Evolutionary conservation across 768 basidiomycete genomes (phyloP), one percentile per base, ranked within the genome.

Genomic region (Serendipita indica): DNA sequence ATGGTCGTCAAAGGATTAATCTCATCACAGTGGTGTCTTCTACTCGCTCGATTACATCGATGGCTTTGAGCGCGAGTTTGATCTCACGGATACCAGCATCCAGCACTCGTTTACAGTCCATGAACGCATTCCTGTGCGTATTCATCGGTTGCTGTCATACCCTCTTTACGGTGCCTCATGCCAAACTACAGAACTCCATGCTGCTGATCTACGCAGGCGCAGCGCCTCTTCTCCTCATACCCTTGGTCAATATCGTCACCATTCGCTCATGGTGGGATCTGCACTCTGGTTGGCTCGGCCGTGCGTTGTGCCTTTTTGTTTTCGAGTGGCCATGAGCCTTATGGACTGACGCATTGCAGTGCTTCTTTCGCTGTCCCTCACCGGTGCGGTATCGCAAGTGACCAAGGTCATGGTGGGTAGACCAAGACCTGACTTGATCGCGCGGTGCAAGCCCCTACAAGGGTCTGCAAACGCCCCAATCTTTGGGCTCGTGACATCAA

Each of bases 221-320:
- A 2, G 74, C 86, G 2, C 93, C 93, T 0, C 68, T 89, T 18
- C 65, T 81, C 43, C 71, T 90, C 41, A 80, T 89, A 65, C 75
- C 83, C 18, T 63, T 81, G n/a, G 76, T 93, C 64, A 87, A 88
- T 63, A 60, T 81, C 22, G 45, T 86, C 12, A 84, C 89, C 18
- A 73, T 89, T 28, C 78, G 84, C n/a, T 85, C 82, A 2, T 82
- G 80, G 74, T 97, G 92, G 91, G 93, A 96, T 66, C 72, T 85
- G 33, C 93, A 96, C 66, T 83, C 80, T 65, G 22, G 45, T 27
- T 14, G 13, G 13, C 45, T 46, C 22, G 45, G 45, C 13, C 45
- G 45, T 46, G 13, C 13, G 18, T 12, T 39, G 18, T 18, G 13
- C 18, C n/a, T 39, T 33, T 34, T 18, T 18, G 6, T 43, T 71